phyloP scores from a whole-genome alignment of 371 early-diverging fungal species.

The Catenaria anguillulae region DNA sequence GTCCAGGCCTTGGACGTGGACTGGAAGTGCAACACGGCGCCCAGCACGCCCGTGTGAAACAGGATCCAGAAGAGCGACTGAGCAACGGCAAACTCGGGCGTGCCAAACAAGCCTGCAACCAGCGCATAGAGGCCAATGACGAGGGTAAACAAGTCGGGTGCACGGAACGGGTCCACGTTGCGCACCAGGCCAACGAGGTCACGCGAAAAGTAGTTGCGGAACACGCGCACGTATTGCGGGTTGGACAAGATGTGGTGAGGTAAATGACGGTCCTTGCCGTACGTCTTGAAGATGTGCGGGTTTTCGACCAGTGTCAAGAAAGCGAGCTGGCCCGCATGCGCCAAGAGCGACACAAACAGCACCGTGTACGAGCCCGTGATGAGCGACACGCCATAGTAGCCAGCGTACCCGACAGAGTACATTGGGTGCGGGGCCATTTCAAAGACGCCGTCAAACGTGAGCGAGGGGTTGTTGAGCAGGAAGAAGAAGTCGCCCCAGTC shows the following conservation, averaged over 20 bases:
- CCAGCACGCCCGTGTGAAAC: conserved; percentile 63
- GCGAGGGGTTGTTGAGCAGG: conserved; percentile 55
- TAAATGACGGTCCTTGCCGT: conserved; percentile 21
- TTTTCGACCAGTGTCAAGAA: conserved; percentile 86
- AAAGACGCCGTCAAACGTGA: conserved; percentile 86
- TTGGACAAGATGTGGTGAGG: background rate
- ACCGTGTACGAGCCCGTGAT: conserved; percentile 73
- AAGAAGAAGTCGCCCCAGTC: conserved; percentile 98
- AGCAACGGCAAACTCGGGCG: conserved; percentile 21
- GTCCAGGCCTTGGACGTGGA: conserved; percentile 65
- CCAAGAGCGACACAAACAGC: conserved; percentile 70
- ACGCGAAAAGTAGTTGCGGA: conserved; percentile 47
- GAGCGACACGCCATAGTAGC: conserved; percentile 84
- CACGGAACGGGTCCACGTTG: conserved; percentile 72
- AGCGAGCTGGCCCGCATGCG: conserved; percentile 74
- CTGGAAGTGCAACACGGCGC: conserved; percentile 57
- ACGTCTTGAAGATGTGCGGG: conserved; percentile 88
- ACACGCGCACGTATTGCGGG: background rate
- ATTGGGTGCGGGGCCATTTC: conserved; percentile 96
- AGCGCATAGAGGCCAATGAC: conserved; percentile 56
- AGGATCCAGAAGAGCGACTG: conserved; percentile 80
- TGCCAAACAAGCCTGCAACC: conserved; percentile 23
- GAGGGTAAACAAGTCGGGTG: conserved; percentile 64
- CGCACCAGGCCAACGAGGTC: conserved; percentile 68
- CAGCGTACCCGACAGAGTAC: conserved; percentile 93